These are phyloP conservation scores for Aethionema arabicum DNA, from an alignment of 345 rosid genomes.

Conservation along the genomic window DNA sequence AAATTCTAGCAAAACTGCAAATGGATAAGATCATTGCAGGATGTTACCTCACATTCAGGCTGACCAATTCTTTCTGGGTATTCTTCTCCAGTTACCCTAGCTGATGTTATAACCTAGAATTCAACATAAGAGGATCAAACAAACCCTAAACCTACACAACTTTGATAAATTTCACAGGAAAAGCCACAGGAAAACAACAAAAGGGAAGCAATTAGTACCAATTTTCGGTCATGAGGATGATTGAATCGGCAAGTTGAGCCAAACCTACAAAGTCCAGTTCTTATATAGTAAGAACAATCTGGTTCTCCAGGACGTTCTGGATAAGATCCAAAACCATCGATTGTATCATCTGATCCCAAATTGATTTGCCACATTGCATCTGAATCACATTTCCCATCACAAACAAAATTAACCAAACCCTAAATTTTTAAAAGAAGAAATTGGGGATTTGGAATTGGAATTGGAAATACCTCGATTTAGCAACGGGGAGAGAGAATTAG, in stretches of 20 bases:
- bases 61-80: slow-evolving; percentile 86
- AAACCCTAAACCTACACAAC: neutral
- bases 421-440: neutral
- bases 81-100: slow-evolving; percentile 67
- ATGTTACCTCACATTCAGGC: slow-evolving; percentile 76
- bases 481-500: slow-evolving; percentile 18
- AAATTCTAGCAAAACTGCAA: slow-evolving; percentile 16
- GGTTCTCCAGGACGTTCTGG: slow-evolving; percentile 86
- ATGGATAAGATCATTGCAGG: neutral
- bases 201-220: slow-evolving; percentile 45
- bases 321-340: slow-evolving; percentile 52
- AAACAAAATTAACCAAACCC: neutral
- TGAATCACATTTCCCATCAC: slow-evolving; percentile 30
- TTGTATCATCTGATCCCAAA: slow-evolving; percentile 57
- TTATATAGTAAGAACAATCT: slow-evolving; percentile 80
- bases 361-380: slow-evolving; percentile 82
- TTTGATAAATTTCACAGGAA: neutral
- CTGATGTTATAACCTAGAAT: slow-evolving; percentile 77
- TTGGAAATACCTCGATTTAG: neutral
- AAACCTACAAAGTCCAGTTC: slow-evolving; percentile 92
- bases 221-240: slow-evolving; percentile 68
- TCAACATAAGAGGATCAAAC: neutral
- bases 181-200: neutral
- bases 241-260: slow-evolving; percentile 41
- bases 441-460: neutral